Conservation (phyloP, 495 filamentous ascomycete genomes). For the Articulospora tetracladia region DNA sequence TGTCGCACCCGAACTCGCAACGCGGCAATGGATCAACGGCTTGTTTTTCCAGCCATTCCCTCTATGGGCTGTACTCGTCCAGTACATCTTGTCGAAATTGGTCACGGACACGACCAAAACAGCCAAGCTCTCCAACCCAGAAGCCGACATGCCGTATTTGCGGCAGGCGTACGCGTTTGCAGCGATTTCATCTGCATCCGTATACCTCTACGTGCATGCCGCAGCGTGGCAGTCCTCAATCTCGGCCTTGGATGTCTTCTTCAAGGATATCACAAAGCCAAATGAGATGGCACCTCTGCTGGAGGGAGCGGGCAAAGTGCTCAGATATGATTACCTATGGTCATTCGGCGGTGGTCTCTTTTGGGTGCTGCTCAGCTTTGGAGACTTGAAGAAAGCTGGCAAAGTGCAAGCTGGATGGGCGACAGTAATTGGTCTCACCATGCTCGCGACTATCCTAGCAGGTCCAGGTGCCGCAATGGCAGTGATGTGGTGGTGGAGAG, state of each 20-base stretch:
- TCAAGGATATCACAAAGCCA: slow-evolving; percentile 13
- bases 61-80: slow-evolving; percentile 24
- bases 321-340: slow-evolving; percentile 20
- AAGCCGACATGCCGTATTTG: slow-evolving; percentile 20
- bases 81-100: slow-evolving; percentile 13
- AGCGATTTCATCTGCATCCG: background rate
- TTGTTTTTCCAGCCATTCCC: slow-evolving; percentile 36
- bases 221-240: slow-evolving; percentile 1
- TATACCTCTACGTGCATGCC: slow-evolving; percentile 20
- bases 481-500: slow-evolving; percentile 33
- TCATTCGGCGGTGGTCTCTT: slow-evolving; percentile 17
- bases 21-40: slow-evolving; percentile 28
- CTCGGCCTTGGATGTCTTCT: slow-evolving; percentile 16
- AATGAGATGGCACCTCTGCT: slow-evolving; percentile 2
- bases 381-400: slow-evolving; percentile 19
- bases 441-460: slow-evolving; percentile 12
- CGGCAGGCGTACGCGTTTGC: slow-evolving; percentile 21
- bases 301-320: slow-evolving; percentile 3
- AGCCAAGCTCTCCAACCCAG: slow-evolving; percentile 4
- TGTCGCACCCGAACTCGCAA: slow-evolving; percentile 18
- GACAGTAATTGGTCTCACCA: slow-evolving; percentile 17
- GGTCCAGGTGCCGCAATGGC: slow-evolving; percentile 30
- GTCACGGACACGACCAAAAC: slow-evolving; percentile 8
- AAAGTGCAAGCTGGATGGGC: slow-evolving; percentile 12
- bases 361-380: slow-evolving; percentile 17